Conservation (phyloP, 148 eudicot genomes). For the Vaccinium corymbosum region DNA sequence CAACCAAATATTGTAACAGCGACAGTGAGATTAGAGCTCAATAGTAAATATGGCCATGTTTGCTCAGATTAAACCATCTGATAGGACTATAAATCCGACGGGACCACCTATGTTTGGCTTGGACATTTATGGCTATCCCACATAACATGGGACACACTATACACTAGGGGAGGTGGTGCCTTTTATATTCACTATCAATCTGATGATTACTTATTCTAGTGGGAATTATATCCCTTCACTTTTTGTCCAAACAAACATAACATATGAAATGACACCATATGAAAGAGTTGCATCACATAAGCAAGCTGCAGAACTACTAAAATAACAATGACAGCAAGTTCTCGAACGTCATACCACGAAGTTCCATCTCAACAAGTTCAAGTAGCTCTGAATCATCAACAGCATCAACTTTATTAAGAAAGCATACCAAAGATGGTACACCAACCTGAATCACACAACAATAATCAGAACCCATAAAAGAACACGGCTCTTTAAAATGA, state of each 20-base stretch:
- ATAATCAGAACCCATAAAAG: neutral
- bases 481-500: neutral
- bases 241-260: neutral
- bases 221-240: neutral
- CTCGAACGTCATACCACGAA: slow-evolving; percentile 40
- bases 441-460: slow-evolving; percentile 53
- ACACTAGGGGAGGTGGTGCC: neutral
- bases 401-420: slow-evolving; percentile 84
- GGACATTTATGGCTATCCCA: neutral
- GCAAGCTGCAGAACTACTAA: neutral
- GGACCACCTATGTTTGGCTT: neutral
- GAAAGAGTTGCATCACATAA: neutral
- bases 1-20: neutral
- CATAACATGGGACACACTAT: neutral
- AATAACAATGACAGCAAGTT: neutral
- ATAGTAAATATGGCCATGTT: neutral
- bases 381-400: slow-evolving; percentile 86
- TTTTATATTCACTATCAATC: too few species aligned
- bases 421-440: slow-evolving; percentile 87
- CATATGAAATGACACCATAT: slow-evolving; percentile 17
- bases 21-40: neutral
- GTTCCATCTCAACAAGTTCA: slow-evolving; percentile 94
- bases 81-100: neutral
- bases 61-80: neutral
- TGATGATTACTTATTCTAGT: neutral